Evolutionary conservation across 2,329 filamentous ascomycete species (phyloP).

Genomic region (Fusarium nurragi): DNA sequence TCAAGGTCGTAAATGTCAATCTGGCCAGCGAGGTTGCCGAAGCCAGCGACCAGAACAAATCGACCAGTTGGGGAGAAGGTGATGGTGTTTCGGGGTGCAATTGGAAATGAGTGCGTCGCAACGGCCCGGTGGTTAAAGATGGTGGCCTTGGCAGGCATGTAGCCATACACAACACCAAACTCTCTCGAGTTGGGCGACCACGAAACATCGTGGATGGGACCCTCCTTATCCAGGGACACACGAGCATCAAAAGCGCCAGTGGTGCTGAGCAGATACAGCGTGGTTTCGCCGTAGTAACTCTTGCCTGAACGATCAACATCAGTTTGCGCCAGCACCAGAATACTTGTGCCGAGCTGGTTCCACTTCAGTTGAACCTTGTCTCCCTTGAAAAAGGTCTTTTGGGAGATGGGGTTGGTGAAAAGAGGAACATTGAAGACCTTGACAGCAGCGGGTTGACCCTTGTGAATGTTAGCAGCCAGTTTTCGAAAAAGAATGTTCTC

Average conservation of each 20-base stretch:
- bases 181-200: constrained; percentile 99
- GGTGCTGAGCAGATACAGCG: constrained; percentile 91
- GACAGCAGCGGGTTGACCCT: constrained; percentile 93
- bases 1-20: constrained; percentile 98
- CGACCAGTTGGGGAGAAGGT: constrained; percentile 92
- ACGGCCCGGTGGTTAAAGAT: constrained; percentile 94
- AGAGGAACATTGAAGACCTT: constrained; percentile 94
- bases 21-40: constrained; percentile 96
- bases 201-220: constrained; percentile 96
- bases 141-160: constrained; percentile 98
- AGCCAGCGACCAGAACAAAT: constrained; percentile 93
- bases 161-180: constrained; percentile 97
- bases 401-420: constrained; percentile 83
- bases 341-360: constrained; percentile 89
- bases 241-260: constrained; percentile 93
- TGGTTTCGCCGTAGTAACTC: constrained; percentile 99
- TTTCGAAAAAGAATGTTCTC: neutral
- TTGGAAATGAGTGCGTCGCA: constrained; percentile 83
- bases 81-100: constrained; percentile 93
- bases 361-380: constrained; percentile 99
- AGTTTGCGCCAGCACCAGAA: constrained; percentile 95
- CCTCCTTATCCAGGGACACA: constrained; percentile 93
- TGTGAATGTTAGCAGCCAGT: constrained; percentile 26
- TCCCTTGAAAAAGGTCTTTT: constrained; percentile 99
- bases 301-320: constrained; percentile 98